These are phyloP conservation scores for Colletotrichum agaves DNA, from an alignment of 2,329 filamentous ascomycete genomes.

Conservation along the genomic window DNA sequence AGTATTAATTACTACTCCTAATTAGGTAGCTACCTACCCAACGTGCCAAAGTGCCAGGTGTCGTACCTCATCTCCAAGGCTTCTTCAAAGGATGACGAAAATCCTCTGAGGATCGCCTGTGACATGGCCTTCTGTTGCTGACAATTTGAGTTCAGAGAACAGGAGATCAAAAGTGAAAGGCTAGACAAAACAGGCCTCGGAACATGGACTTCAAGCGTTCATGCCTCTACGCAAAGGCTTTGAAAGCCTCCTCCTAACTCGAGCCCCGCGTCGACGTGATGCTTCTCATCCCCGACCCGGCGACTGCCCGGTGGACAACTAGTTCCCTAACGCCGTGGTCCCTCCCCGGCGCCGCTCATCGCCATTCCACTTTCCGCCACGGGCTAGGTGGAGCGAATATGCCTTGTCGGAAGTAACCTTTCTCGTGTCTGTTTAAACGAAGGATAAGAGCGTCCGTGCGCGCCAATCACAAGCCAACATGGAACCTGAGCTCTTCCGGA, in stretches of 20 bases:
- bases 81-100: background rate
- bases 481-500: slow-evolving; percentile 52
- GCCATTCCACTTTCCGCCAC: slow-evolving; percentile 46
- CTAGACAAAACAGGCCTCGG: too few species aligned
- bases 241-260: slow-evolving; percentile 35
- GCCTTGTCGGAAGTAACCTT: slow-evolving; percentile 49
- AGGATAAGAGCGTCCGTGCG: slow-evolving; percentile 51
- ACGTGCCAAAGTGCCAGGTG: too few species aligned
- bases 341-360: slow-evolving; percentile 42
- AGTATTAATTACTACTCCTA: too few species aligned
- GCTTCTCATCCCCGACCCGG: slow-evolving; percentile 46
- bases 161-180: too few species aligned
- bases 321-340: slow-evolving; percentile 51
- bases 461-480: slow-evolving; percentile 53
- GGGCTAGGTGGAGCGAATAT: slow-evolving; percentile 53
- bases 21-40: too few species aligned
- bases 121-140: too few species aligned
- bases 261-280: slow-evolving; percentile 50
- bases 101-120: too few species aligned
- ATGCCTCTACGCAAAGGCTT: too few species aligned
- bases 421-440: slow-evolving; percentile 45
- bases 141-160: too few species aligned
- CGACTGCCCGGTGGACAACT: slow-evolving; percentile 44
- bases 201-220: too few species aligned
- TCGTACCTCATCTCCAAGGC: background rate